phyloP scores from a whole-genome alignment of 176 grass and related monocot species.

The Guadua angustifolia region DNA sequence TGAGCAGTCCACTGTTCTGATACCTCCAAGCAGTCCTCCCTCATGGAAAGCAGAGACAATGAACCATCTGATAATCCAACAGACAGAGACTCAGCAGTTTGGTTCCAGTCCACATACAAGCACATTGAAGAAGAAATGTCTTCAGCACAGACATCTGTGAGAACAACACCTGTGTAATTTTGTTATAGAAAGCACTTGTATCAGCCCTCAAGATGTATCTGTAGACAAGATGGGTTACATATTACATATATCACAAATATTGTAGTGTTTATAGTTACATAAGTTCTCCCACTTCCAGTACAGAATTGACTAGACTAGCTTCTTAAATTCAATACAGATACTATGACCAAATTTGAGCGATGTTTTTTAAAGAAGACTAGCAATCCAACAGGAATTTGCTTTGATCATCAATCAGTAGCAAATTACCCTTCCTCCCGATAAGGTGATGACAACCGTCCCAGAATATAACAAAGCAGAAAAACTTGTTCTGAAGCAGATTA shows the following conservation, averaged over 20 bases:
- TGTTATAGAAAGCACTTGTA: constrained; percentile 22
- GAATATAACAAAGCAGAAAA: constrained; percentile 5
- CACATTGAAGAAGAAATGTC: too few relatives aligned
- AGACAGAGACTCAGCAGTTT: constrained; percentile 42
- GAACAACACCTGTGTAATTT: constrained; percentile 19
- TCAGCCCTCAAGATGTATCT: constrained; percentile 9
- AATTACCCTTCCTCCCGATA: background rate
- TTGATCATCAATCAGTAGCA: constrained; percentile 1
- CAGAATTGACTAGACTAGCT: background rate
- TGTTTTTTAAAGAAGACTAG: constrained; percentile 9
- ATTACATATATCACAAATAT: constrained; percentile 24
- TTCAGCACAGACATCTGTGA: too few relatives aligned
- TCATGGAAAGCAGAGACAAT: constrained; percentile 64
- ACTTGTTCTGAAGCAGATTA: background rate
- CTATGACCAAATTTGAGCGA: constrained; percentile 33
- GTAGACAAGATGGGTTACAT: constrained; percentile 16
- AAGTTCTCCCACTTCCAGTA: background rate
- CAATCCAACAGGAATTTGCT: background rate
- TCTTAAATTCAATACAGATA: background rate
- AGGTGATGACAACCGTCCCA: background rate
- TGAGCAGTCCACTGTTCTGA: constrained; percentile 83
- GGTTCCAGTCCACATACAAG: too few relatives aligned
- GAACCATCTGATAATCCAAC: constrained; percentile 89
- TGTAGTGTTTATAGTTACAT: background rate
- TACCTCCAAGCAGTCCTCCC: constrained; percentile 66